Conservation (phyloP, 768 basidiomycete genomes). For the Termitomyces heimii region DNA sequence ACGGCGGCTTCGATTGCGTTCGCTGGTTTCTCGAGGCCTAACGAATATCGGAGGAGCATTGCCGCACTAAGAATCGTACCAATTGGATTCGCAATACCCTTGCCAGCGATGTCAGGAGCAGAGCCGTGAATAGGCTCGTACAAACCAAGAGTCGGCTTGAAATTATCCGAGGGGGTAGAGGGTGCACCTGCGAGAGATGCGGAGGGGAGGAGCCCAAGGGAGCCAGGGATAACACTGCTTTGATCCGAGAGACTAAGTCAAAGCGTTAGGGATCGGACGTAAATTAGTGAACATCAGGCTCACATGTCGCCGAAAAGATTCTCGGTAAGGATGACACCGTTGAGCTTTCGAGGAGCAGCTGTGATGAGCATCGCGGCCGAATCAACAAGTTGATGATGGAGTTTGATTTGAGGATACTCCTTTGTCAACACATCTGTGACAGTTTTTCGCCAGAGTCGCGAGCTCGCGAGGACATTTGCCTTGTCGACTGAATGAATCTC, state of each 20-base stretch:
- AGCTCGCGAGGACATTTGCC: slow-evolving; percentile 95
- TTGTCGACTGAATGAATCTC: slow-evolving; percentile 95
- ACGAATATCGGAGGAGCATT: slow-evolving; percentile 91
- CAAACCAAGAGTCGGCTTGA: slow-evolving; percentile 78
- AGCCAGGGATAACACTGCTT: slow-evolving; percentile 95
- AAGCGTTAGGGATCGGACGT: background rate
- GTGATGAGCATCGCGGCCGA: slow-evolving; percentile 96
- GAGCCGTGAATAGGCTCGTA: slow-evolving; percentile 98
- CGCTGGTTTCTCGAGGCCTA: slow-evolving; percentile 83
- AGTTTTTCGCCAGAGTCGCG: slow-evolving; percentile 89
- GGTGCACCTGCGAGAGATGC: slow-evolving; percentile 92
- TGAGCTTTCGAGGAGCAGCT: slow-evolving; percentile 82
- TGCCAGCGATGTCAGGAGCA: slow-evolving; percentile 92
- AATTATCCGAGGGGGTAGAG: slow-evolving; percentile 53
- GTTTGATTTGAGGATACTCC: slow-evolving; percentile 83
- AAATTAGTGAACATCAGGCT: slow-evolving; percentile 18
- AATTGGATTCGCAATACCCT: slow-evolving; percentile 91
- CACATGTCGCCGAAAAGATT: slow-evolving; percentile 98
- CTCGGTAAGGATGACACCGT: slow-evolving; percentile 92
- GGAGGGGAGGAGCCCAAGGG: slow-evolving; percentile 92
- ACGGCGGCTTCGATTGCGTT: slow-evolving; percentile 88
- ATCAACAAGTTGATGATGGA: slow-evolving; percentile 93
- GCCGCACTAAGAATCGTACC: slow-evolving; percentile 94
- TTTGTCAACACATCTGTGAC: slow-evolving; percentile 78
- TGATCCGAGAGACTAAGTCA: slow-evolving; percentile 87